Base-by-base conservation (phyloP, 2,329 filamentous ascomycete genomes). In the Fusarium nisikadoi region DNA sequence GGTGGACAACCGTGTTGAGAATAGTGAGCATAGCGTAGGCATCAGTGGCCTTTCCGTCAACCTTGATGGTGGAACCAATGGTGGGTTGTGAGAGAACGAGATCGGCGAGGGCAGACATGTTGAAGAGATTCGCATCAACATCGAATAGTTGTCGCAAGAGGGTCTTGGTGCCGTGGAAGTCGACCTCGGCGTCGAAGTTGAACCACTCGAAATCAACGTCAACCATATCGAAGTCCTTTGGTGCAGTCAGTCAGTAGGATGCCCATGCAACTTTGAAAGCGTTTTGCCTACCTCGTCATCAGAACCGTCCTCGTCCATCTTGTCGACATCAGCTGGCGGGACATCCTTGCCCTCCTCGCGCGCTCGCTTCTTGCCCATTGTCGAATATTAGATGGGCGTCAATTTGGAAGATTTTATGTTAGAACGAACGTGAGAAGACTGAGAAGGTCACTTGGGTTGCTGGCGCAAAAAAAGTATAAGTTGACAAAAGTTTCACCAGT, bases 141-240 rank as follows among this genome's bases (percentile, higher is more conserved):
- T 98, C 96, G 81, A 99, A 91, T 45, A 99, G 90, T 82, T 99
- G 96, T 67, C 95, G 93, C 66, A 98, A 83, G 12, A 99, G 90
- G 14, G 90, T 92, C 82, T 98, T 98, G 76, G 97, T 89, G 65
- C 96, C 96, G 83, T 98, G 95, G 82, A 98, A 98, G 82, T 99
- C 96, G 76, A 97, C 88, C 12, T 93, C 90, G 4, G 93, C 87
- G 76, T 96, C 92, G 70, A 95, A 97, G 83, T 98, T 97, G 85
- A 98, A 99, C 93, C 94, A 98, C 85, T 99, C 96, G 78, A 99
- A 99, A 74, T 98, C 95, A 64, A 98, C 94, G 79, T 98, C 92
- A 73, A 99, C 90, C 81, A 95, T 92, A 80, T 97, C 93, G 78
- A 94, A 92, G 78, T 97, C 94, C 93, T 97, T 42, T n/a, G 11